These are phyloP conservation scores for Monosporascus ibericus DNA, from an alignment of 2,329 filamentous ascomycete species.

Conservation along the genomic window DNA sequence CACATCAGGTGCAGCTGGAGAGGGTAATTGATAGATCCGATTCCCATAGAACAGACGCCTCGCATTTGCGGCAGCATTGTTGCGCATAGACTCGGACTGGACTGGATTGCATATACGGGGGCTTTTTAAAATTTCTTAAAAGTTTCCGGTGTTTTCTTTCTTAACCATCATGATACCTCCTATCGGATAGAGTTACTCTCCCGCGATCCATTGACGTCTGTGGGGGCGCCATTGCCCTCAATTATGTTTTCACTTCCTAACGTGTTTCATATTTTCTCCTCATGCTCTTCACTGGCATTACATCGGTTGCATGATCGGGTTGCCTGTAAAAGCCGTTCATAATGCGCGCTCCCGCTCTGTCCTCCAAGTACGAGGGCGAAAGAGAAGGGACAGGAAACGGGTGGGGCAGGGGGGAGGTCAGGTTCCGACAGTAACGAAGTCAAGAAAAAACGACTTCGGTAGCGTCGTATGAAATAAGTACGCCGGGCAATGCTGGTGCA, in stretches of 20 bases:
- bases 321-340: neutral
- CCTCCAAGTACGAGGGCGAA: neutral
- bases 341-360: neutral
- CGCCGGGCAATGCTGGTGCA: neutral
- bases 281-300: conserved; percentile 8
- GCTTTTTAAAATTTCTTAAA: conserved; percentile 36
- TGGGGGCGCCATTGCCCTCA: conserved; percentile 19
- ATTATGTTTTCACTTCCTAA: conserved; percentile 14
- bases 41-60: conserved; percentile 27
- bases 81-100: conserved; percentile 37
- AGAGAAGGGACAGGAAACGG: neutral
- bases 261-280: conserved; percentile 10
- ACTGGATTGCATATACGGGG: conserved; percentile 39
- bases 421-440: neutral
- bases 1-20: conserved; percentile 36
- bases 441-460: neutral
- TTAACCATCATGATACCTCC: conserved; percentile 38
- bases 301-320: neutral
- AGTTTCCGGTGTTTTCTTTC: conserved; percentile 31
- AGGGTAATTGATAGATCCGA: conserved; percentile 43
- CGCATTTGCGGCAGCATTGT: conserved; percentile 31
- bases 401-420: neutral
- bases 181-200: conserved; percentile 25
- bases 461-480: neutral
- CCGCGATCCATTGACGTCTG: conserved; percentile 18